phyloP scores from a whole-genome alignment of 345 rosid species.

The Eucalyptus rudis region DNA sequence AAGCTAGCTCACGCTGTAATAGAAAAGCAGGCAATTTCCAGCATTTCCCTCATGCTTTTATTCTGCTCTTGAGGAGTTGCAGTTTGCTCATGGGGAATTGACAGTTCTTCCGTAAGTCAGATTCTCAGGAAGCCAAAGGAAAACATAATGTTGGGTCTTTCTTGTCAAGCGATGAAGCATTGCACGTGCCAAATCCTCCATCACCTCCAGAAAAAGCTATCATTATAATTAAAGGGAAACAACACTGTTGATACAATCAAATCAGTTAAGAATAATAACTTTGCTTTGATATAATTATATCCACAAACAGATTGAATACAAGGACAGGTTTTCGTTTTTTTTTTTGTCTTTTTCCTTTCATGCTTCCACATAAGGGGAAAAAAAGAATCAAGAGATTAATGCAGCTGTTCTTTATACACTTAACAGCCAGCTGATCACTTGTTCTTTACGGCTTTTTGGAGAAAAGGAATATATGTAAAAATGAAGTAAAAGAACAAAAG shows the following conservation, averaged over 20 bases:
- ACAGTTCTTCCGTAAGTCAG: background rate
- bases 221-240: background rate
- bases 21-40: background rate
- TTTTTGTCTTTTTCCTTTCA: background rate
- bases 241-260: slow-evolving; percentile 17
- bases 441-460: background rate
- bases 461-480: background rate
- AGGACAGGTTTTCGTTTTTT: slow-evolving; percentile 5
- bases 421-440: slow-evolving; percentile 63
- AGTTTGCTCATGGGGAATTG: no score
- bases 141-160: background rate
- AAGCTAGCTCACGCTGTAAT: background rate
- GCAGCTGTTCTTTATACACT: slow-evolving; percentile 75
- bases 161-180: background rate
- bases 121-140: background rate
- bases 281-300: background rate
- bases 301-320: slow-evolving; percentile 4
- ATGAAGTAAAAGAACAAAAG: background rate
- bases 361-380: slow-evolving; percentile 6
- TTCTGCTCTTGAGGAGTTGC: background rate
- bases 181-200: background rate
- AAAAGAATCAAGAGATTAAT: slow-evolving; percentile 9
- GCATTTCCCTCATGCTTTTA: background rate
- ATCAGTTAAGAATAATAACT: slow-evolving; percentile 5
- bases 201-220: background rate